Conservation (phyloP, 2,329 filamentous ascomycete genomes). For the Paecilomyces formosus region DNA sequence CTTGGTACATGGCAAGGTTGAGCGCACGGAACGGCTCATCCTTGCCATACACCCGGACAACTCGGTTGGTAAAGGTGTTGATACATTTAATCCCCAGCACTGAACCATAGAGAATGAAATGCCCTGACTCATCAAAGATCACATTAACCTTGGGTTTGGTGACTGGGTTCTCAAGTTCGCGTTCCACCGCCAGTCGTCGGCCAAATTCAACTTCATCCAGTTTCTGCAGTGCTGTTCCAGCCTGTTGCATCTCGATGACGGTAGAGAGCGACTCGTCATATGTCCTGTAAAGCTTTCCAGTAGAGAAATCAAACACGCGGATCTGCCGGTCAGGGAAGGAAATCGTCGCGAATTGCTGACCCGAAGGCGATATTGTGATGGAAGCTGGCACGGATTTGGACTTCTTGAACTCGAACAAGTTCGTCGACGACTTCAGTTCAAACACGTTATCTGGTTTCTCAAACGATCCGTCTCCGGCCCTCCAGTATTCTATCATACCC, state of each 20-base stretch:
- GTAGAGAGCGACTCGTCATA: conserved; percentile 92
- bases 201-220: conserved; percentile 91
- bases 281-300: conserved; percentile 79
- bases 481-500: conserved; percentile 97
- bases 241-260: conserved; percentile 90
- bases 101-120: conserved; percentile 92
- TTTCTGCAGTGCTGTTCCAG: conserved; percentile 72
- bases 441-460: conserved; percentile 92
- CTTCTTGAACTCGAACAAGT: conserved; percentile 96
- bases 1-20: conserved; percentile 84
- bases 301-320: conserved; percentile 84
- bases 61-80: conserved; percentile 89
- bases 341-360: conserved; percentile 77
- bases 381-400: conserved; percentile 77
- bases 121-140: conserved; percentile 89
- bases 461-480: conserved; percentile 62
- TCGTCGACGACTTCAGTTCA: conserved; percentile 86
- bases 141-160: conserved; percentile 70
- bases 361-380: conserved; percentile 77
- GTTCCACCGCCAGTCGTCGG: conserved; percentile 74
- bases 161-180: conserved; percentile 67
- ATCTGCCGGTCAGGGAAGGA: conserved; percentile 93
- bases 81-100: conserved; percentile 89
- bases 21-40: conserved; percentile 83
- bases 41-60: conserved; percentile 82